Conservation (phyloP, 2,329 filamentous ascomycete genomes). For the Paecilomyces niveus region DNA sequence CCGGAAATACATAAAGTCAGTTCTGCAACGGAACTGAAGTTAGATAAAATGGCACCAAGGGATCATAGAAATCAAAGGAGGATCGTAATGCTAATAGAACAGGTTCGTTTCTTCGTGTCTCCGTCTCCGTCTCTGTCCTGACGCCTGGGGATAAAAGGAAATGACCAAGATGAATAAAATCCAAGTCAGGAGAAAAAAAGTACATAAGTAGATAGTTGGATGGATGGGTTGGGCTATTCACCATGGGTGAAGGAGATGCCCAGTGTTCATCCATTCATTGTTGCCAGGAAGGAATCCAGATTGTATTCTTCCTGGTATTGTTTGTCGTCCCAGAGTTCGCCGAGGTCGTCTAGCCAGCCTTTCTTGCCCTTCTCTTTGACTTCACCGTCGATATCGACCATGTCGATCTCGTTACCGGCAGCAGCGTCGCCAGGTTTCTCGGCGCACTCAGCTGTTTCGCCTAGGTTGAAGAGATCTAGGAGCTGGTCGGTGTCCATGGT, state of each 20-base stretch:
- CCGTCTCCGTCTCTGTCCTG: constrained; percentile 3
- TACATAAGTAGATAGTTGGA: neutral
- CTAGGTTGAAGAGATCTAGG: constrained; percentile 88
- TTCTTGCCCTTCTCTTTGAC: constrained; percentile 94
- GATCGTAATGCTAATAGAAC: neutral
- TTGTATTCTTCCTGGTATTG: constrained; percentile 99
- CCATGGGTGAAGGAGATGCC: neutral
- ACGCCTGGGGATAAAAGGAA: constrained; percentile 1
- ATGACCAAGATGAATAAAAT: neutral
- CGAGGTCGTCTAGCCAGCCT: constrained; percentile 88
- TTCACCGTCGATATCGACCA: constrained; percentile 90
- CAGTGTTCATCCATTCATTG: constrained; percentile 60
- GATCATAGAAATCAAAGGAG: neutral
- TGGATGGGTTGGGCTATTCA: neutral
- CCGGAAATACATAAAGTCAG: neutral
- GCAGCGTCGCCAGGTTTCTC: constrained; percentile 58
- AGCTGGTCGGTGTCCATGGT: constrained; percentile 99
- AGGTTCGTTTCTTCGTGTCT: constrained; percentile 4
- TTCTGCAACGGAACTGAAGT: neutral
- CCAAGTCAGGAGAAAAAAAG: neutral
- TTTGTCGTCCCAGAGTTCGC: constrained; percentile 93
- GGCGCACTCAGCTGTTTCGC: constrained; percentile 54
- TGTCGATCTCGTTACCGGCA: constrained; percentile 55
- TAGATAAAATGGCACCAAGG: no score
- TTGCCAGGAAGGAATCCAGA: constrained; percentile 88